Evolutionary conservation across 2,329 filamentous ascomycete species (phyloP).

Genomic region (Ramularia collo-cygni): DNA sequence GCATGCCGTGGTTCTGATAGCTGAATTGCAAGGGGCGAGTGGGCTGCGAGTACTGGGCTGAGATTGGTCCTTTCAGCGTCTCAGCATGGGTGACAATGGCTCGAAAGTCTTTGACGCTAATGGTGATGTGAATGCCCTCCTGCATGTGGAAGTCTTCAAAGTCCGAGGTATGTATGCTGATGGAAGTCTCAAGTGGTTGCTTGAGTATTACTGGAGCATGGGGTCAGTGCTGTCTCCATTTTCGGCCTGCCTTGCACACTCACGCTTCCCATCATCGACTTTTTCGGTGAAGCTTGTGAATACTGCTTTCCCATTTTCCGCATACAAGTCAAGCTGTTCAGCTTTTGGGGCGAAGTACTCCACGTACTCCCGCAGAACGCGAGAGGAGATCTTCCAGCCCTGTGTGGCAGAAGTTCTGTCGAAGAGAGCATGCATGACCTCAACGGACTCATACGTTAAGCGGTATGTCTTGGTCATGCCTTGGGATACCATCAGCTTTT

Average conservation of each 20-base stretch:
- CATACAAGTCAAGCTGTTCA: conserved; percentile 72
- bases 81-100: conserved; percentile 71
- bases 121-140: conserved; percentile 69
- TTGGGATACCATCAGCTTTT: conserved; percentile 25
- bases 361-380: conserved; percentile 65
- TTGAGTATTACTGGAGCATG: conserved; percentile 59
- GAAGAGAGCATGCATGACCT: conserved; percentile 73
- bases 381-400: conserved; percentile 65
- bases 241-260: conserved; percentile 5
- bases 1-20: conserved; percentile 61
- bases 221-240: conserved; percentile 3
- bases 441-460: conserved; percentile 64
- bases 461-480: conserved; percentile 71
- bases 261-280: conserved; percentile 59
- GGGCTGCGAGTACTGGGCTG: conserved; percentile 63
- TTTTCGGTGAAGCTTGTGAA: conserved; percentile 81
- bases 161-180: conserved; percentile 67
- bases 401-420: conserved; percentile 59
- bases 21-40: conserved; percentile 65
- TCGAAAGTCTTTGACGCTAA: conserved; percentile 77
- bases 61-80: conserved; percentile 58
- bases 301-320: conserved; percentile 60
- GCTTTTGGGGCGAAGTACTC: conserved; percentile 76
- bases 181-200: conserved; percentile 73
- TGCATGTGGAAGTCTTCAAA: conserved; percentile 70